Conservation (phyloP, 2,329 filamentous ascomycete species). For the Didymosphaeria variabile region DNA sequence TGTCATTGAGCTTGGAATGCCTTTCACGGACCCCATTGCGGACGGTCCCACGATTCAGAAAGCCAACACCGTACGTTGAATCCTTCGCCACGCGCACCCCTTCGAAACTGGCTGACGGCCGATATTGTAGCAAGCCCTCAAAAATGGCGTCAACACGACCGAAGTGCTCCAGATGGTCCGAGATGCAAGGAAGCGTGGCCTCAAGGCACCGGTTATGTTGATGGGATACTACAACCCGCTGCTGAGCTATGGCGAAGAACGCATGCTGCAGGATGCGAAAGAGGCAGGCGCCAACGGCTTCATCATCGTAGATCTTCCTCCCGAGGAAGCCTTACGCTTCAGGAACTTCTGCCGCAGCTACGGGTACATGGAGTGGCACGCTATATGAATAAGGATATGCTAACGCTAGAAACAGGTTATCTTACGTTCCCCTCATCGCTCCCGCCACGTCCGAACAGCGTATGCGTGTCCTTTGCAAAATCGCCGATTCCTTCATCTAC, state of each 20-base stretch:
- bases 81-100: constrained; percentile 31
- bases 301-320: constrained; percentile 94
- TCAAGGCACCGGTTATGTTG: constrained; percentile 84
- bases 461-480: constrained; percentile 95
- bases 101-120: constrained; percentile 25
- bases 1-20: constrained; percentile 92
- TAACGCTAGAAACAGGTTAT: constrained; percentile 66
- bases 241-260: constrained; percentile 92
- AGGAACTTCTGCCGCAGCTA: constrained; percentile 81
- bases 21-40: constrained; percentile 97
- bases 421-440: constrained; percentile 96
- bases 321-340: constrained; percentile 94
- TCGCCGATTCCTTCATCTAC: constrained; percentile 98
- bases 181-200: constrained; percentile 77
- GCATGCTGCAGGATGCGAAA: constrained; percentile 83
- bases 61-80: constrained; percentile 77
- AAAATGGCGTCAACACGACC: constrained; percentile 86
- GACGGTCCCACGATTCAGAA: constrained; percentile 97
- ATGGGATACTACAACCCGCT: constrained; percentile 99
- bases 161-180: constrained; percentile 84
- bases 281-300: constrained; percentile 91
- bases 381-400: neutral
- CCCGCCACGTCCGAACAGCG: constrained; percentile 90
- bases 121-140: constrained; percentile 69
- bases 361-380: constrained; percentile 62